These are phyloP conservation scores for Chlorophyllum brunneum DNA, from an alignment of 768 basidiomycete genomes.

Conservation along the genomic window DNA sequence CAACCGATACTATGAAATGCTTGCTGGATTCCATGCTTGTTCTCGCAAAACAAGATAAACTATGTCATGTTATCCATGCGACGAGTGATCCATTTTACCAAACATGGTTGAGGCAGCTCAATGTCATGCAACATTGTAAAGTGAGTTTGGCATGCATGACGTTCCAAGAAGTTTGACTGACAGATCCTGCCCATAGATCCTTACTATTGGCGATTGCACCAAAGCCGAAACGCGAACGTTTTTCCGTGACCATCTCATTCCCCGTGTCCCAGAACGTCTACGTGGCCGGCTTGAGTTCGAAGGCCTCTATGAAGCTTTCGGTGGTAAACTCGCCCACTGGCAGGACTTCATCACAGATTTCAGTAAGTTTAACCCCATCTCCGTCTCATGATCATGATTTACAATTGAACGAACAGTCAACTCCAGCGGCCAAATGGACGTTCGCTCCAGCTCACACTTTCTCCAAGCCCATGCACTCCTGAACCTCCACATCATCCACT, in stretches of 20 bases:
- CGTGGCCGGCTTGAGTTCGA: conserved; percentile 62
- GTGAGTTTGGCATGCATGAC: conserved; percentile 26
- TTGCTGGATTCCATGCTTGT: conserved; percentile 84
- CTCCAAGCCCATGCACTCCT: conserved; percentile 81
- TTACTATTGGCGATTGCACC: conserved; percentile 77
- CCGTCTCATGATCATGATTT: neutral
- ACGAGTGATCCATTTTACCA: conserved; percentile 86
- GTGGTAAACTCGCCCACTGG: conserved; percentile 83
- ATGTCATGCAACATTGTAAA: conserved; percentile 82
- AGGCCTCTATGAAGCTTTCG: conserved; percentile 71
- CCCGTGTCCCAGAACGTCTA: conserved; percentile 65
- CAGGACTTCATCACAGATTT: conserved; percentile 77
- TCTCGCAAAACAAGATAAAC: conserved; percentile 81
- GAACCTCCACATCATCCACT: conserved; percentile 85
- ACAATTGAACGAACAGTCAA: conserved; percentile 46
- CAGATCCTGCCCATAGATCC: conserved; percentile 40
- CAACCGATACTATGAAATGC: conserved; percentile 78
- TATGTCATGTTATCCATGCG: conserved; percentile 79
- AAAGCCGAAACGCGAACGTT: conserved; percentile 66
- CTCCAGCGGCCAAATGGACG: conserved; percentile 60
- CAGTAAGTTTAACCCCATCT: conserved; percentile 33
- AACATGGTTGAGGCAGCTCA: conserved; percentile 76
- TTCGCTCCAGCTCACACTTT: conserved; percentile 60
- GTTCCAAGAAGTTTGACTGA: neutral
- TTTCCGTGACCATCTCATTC: conserved; percentile 60